Evolutionary conservation across 768 basidiomycete species (phyloP), one percentile per base, ranked within the genome.

Genomic region (Russula griseocarnosa): DNA sequence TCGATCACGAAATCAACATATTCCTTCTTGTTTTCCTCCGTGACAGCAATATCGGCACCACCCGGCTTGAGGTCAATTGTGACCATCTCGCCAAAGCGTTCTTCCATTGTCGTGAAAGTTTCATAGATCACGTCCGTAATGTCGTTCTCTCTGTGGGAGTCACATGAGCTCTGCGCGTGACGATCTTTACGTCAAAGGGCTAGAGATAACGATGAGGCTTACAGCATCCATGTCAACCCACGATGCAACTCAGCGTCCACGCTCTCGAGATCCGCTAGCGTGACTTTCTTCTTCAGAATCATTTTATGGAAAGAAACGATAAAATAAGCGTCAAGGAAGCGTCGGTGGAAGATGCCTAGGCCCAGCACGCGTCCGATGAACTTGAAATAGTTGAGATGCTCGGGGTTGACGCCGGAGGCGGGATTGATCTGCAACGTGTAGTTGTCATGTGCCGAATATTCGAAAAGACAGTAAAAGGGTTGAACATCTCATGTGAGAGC

Each of bases 291-390:
- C 82, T 91, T 92, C 71, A 99, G 74, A 65, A 98, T 95, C 95
- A 98, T 98, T 81, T 98, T 99, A 85, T 99, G 98, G 82, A 99
- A 97, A 71, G 92, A 92, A 74, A 96, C 94, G 69, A 98, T 98
- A 75, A 99, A 99, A 82, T 98, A 98, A 40, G 95, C 96, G 69
- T 99, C 97, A 68, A 99, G 79, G 87, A 99, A 99, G 11, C 97
- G 92, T 60, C 97, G 87, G 74, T 99, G 97, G 86, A 99, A 99
- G 74, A 99, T 98, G 68, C 92, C 96, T 50, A 98, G 83, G 58
- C 95, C 94, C 60, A 98, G 80, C 71, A 90, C 92, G 40, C 97
- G 87, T 10, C 97, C 97, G 68, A 99, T 98, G 76, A 99, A 98
- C 79, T 98, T 98, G 89, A 98, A 98, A 79, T 98, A 99, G 79